A percentile compares a stretch with the other conserved stretches of the same genome.
Evolutionary conservation across 2,329 filamentous ascomycete genomes (phyloP).

Genomic region (Diaporthe helianthi): DNA sequence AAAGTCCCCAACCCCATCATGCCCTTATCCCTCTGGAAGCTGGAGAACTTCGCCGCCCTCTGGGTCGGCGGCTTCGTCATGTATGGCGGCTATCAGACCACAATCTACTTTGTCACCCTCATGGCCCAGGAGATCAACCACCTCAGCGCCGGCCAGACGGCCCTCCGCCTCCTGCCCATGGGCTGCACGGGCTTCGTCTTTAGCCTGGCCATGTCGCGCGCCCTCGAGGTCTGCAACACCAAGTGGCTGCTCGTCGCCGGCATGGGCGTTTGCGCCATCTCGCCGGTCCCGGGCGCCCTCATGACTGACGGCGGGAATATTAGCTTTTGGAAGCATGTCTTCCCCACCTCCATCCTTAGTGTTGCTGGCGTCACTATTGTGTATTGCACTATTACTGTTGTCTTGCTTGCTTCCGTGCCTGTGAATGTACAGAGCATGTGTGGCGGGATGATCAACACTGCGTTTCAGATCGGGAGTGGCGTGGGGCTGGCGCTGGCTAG

Average conservation of each 20-base stretch:
- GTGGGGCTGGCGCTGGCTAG: slow-evolving; percentile 47
- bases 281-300: slow-evolving; percentile 44
- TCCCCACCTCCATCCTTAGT: slow-evolving; percentile 48
- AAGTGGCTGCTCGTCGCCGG: slow-evolving; percentile 47
- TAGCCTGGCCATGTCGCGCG: slow-evolving; percentile 45
- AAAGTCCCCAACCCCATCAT: slow-evolving; percentile 53
- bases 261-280: slow-evolving; percentile 45
- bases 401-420: slow-evolving; percentile 48
- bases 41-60: slow-evolving; percentile 52
- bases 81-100: slow-evolving; percentile 51
- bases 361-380: slow-evolving; percentile 49
- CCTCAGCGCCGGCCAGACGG: slow-evolving; percentile 48
- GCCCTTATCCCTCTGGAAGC: slow-evolving; percentile 53
- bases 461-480: slow-evolving; percentile 51
- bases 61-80: slow-evolving; percentile 53
- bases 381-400: slow-evolving; percentile 51
- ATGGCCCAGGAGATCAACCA: slow-evolving; percentile 49
- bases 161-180: slow-evolving; percentile 50
- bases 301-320: slow-evolving; percentile 36
- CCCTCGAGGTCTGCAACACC: slow-evolving; percentile 48
- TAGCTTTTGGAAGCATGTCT: slow-evolving; percentile 47
- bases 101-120: slow-evolving; percentile 51
- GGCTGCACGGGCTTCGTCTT: slow-evolving; percentile 47
- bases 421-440: slow-evolving; percentile 47
- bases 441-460: slow-evolving; percentile 46